Evolutionary conservation across 1,284 basidiomycete genomes (phyloP).

Genomic region (Takashimella koratensis): DNA sequence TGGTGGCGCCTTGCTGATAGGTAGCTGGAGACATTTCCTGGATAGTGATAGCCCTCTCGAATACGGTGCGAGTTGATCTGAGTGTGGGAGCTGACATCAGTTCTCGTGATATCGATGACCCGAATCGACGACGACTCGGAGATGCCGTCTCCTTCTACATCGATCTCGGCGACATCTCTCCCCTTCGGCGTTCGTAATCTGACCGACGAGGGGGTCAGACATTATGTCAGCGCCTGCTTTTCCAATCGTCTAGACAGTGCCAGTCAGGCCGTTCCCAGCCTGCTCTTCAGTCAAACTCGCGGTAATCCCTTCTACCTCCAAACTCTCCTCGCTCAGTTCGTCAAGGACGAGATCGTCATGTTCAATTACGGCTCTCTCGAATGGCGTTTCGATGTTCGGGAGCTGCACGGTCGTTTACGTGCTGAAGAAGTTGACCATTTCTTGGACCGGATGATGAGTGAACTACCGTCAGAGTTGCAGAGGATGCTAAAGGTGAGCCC

Average conservation of each 20-base stretch:
- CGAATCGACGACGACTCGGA: not conserved
- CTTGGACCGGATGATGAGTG: constrained; percentile 20
- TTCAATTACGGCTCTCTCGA: constrained; percentile 27
- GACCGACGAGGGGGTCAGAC: constrained; percentile 23
- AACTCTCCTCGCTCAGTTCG: constrained; percentile 26
- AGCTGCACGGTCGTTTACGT: constrained; percentile 28
- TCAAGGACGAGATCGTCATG: constrained; percentile 26
- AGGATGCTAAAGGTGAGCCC: constrained; percentile 23
- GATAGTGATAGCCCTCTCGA: not conserved
- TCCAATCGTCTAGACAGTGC: constrained; percentile 13
- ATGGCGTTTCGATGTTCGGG: constrained; percentile 30
- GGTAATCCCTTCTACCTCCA: constrained; percentile 31
- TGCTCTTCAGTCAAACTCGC: constrained; percentile 28
- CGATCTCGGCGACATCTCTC: constrained; percentile 7
- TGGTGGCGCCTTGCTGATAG: not conserved
- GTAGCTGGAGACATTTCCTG: not conserved
- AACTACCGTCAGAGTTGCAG: constrained; percentile 20
- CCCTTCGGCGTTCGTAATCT: constrained; percentile 17
- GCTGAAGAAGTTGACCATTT: constrained; percentile 32
- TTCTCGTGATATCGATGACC: constrained; percentile 28
- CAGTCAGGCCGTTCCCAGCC: constrained; percentile 18
- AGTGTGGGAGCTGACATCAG: not conserved
- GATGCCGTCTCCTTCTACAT: not conserved
- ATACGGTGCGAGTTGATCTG: not conserved
- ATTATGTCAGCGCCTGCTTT: constrained; percentile 23